Evolutionary conservation across 1,284 basidiomycete species (phyloP), one percentile per base, ranked within the genome.

Genomic region (Sporisorium graminicola): DNA sequence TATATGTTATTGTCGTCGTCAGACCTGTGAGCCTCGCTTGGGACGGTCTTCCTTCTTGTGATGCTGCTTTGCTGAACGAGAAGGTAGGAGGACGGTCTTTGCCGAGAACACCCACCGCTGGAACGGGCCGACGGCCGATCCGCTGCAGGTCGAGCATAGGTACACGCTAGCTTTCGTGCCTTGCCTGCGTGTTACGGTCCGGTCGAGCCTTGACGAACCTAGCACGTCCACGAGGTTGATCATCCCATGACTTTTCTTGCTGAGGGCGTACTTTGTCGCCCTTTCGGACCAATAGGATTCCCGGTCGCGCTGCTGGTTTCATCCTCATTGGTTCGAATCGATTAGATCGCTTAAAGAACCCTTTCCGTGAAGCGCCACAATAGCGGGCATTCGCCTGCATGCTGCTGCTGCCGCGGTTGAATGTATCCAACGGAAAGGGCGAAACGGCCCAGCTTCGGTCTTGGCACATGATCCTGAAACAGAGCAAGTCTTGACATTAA

Each of bases 291-390:
- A 31, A 44, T 44, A 31, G 37, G 40, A 54, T 12, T 9, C 22
- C 24, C 3, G 52, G 13, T 7, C n/a, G 2, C n/a, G n/a, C 13
- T 13, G 13, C 13, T 14, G 29, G 22, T 9, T 35, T 5, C n/a
- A 31, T 31, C 42, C 26, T 26, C 31, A 47, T 57, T 47, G 55
- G 55, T 24, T 57, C 14, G 43, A 35, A 57, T 35, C 55, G 55
- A 57, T 57, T 57, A 57, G 43, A 47, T 55, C 40, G 42, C 42
- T 35, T 22, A 55, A 22, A n/a, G n/a, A 16, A 26, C 10, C 43
- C 12, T 8, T 2, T 20, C 33, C 16, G 31, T 37, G 29, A 55
- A 31, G 18, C 54, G 40, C 42, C 42, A 53, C 14, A 33, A 20
- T 24, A 26, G 20, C 20, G 14, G 27, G 37, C 37, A 5, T 27